Percentiles rank a stretch among this genome's conserved stretches.
These are phyloP conservation scores for Hypoxylon sp. DNA, from an alignment of 2,329 filamentous ascomycete genomes.

Conservation along the genomic window DNA sequence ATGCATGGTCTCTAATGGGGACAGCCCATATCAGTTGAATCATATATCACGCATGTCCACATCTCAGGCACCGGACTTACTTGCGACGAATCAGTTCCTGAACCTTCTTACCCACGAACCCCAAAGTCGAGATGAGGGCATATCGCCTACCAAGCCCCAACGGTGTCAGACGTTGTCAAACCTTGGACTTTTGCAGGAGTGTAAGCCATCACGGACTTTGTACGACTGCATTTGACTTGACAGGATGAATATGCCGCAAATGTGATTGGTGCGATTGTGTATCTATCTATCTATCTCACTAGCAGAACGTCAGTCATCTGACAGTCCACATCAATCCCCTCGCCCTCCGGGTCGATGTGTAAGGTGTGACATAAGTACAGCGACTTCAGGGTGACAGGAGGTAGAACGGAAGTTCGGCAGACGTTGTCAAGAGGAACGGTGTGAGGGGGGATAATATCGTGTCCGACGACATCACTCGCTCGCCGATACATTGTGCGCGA, in stretches of 20 bases:
- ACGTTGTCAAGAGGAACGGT: background rate
- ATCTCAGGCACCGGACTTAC: slow-evolving; percentile 19
- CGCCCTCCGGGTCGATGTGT: slow-evolving; percentile 9
- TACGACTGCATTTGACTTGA: slow-evolving; percentile 1
- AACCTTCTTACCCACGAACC: slow-evolving; percentile 14
- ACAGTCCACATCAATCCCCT: slow-evolving; percentile 2
- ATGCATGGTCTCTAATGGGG: slow-evolving; percentile 32
- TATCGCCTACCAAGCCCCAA: slow-evolving; percentile 20
- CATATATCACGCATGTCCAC: slow-evolving; percentile 41
- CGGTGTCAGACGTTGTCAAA: slow-evolving; percentile 10
- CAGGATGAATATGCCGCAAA: slow-evolving; percentile 5
- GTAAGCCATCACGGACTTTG: slow-evolving; percentile 11
- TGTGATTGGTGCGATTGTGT: slow-evolving; percentile 22
- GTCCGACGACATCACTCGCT: background rate
- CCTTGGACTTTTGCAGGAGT: background rate
- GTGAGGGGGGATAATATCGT: background rate
- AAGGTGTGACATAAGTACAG: background rate
- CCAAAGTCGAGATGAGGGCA: slow-evolving; percentile 20
- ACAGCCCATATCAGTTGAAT: slow-evolving; percentile 25
- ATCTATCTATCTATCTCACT: slow-evolving; percentile 28
- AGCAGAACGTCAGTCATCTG: background rate
- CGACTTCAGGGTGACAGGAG: background rate
- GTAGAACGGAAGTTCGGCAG: background rate
- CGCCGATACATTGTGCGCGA: background rate
- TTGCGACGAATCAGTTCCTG: slow-evolving; percentile 23